Conservation (phyloP, 2,329 filamentous ascomycete genomes). For the Coleophoma eucalyptorum region DNA sequence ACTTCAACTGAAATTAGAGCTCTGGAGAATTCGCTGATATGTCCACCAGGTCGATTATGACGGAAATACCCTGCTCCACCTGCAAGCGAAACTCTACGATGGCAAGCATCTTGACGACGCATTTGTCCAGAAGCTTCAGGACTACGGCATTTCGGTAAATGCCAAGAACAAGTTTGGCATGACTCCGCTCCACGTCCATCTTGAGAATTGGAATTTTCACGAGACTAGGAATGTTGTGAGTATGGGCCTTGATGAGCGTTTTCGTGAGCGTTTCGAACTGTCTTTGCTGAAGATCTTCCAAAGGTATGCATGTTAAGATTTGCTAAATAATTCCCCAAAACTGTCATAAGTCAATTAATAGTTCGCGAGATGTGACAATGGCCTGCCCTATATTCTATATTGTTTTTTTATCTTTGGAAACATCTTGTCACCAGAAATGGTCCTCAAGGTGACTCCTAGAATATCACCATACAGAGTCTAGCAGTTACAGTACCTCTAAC, state of each 20-base stretch:
- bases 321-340: background rate
- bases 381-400: background rate
- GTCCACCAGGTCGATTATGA: background rate
- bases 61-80: background rate
- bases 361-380: no score
- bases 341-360: background rate
- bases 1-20: no score
- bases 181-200: slow-evolving; percentile 5
- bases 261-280: slow-evolving; percentile 1
- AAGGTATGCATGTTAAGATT: background rate
- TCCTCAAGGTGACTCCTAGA: no score
- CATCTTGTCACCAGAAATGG: background rate
- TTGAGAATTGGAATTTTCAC: slow-evolving; percentile 4
- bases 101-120: background rate
- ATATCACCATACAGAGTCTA: no score
- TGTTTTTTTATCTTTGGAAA: background rate
- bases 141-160: slow-evolving; percentile 1
- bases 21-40: no score
- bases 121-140: slow-evolving; percentile 1
- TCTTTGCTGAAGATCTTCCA: slow-evolving; percentile 1
- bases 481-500: background rate
- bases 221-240: background rate
- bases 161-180: slow-evolving; percentile 1
- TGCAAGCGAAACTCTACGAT: background rate
- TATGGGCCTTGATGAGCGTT: background rate